Conservation (phyloP, 2,329 filamentous ascomycete species). For the Iodosphaeria phyllophila region DNA sequence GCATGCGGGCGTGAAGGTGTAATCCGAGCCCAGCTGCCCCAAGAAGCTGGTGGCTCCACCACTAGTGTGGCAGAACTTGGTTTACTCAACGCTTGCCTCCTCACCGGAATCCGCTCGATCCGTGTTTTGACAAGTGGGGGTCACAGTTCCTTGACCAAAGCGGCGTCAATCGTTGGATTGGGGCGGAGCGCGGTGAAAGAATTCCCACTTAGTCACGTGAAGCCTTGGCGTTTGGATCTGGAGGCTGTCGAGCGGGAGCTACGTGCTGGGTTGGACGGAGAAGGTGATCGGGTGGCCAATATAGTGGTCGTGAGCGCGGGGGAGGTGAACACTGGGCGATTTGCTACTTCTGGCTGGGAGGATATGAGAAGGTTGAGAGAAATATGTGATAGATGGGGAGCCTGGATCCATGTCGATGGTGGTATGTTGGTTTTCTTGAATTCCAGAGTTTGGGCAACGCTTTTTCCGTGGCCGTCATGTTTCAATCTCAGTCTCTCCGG, state of each 20-base stretch:
- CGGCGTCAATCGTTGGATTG: slow-evolving; percentile 64
- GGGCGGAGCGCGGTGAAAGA: slow-evolving; percentile 51
- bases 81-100: slow-evolving; percentile 43
- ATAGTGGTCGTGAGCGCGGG: slow-evolving; percentile 70
- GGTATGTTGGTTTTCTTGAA: slow-evolving; percentile 20
- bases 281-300: slow-evolving; percentile 34
- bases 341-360: slow-evolving; percentile 38
- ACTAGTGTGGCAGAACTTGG: slow-evolving; percentile 47
- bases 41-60: slow-evolving; percentile 9
- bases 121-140: slow-evolving; percentile 66
- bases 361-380: slow-evolving; percentile 46
- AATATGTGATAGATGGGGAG: slow-evolving; percentile 52
- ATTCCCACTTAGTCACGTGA: slow-evolving; percentile 27
- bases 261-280: too few relatives aligned
- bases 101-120: slow-evolving; percentile 45
- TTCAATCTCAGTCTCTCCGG: too few relatives aligned
- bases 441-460: slow-evolving; percentile 1
- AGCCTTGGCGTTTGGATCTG: slow-evolving; percentile 55
- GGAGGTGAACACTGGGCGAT: slow-evolving; percentile 81
- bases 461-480: slow-evolving; percentile 7
- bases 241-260: slow-evolving; percentile 43
- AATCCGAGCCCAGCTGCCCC: slow-evolving; percentile 20
- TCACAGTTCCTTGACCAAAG: slow-evolving; percentile 73
- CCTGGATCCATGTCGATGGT: slow-evolving; percentile 83
- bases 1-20: slow-evolving; percentile 45